Conservation (phyloP, 148 eudicot species). For the Cornus suecica region DNA sequence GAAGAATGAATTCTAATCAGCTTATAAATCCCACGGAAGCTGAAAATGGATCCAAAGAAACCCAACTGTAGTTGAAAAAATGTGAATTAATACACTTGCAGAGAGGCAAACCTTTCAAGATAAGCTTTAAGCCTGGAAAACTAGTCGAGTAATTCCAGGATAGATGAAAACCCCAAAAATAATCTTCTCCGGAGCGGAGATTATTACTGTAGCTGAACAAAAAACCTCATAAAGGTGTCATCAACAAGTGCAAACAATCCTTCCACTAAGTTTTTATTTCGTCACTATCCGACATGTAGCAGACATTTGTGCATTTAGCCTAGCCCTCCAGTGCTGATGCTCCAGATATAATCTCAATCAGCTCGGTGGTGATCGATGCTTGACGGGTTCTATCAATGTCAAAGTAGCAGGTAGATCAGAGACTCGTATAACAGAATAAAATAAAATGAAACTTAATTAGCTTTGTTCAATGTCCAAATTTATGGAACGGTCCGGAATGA, state of each 20-base stretch:
- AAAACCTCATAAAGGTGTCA: constrained; percentile 19
- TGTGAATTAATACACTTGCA: not conserved
- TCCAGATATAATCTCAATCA: constrained; percentile 87
- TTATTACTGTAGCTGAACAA: constrained; percentile 13
- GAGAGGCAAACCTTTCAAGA: not conserved
- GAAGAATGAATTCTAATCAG: too few relatives aligned
- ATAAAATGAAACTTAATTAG: not conserved
- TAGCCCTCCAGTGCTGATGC: constrained; percentile 79
- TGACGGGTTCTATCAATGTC: constrained; percentile 69
- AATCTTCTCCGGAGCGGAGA: not conserved
- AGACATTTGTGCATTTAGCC: constrained; percentile 28
- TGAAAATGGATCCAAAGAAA: not conserved
- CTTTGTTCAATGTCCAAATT: not conserved
- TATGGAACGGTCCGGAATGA: too few relatives aligned
- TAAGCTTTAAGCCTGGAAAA: not conserved
- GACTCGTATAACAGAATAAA: not conserved
- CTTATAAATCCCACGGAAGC: too few relatives aligned
- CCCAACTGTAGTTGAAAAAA: not conserved
- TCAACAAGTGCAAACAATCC: constrained; percentile 18
- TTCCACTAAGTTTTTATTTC: constrained; percentile 38
- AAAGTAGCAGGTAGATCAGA: constrained; percentile 15
- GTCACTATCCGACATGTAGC: constrained; percentile 35
- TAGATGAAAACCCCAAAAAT: not conserved
- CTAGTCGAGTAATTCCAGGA: not conserved
- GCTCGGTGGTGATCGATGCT: constrained; percentile 90